Conservation (phyloP, 345 rosid genomes). For the Citrus hindsii region DNA sequence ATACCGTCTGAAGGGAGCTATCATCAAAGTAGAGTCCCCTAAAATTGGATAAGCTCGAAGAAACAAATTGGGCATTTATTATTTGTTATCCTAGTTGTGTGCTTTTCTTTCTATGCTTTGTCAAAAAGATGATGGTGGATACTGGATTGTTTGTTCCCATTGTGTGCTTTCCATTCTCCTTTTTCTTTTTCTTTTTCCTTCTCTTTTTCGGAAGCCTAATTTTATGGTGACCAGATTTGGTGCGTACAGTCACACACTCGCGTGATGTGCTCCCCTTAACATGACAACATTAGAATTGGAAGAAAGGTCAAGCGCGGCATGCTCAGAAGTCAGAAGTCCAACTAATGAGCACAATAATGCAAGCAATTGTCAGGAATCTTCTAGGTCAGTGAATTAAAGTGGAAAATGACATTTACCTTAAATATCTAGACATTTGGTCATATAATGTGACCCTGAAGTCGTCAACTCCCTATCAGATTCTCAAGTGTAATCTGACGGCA, state of each 20-base stretch:
- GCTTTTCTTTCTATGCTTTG: not conserved
- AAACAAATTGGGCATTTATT: not conserved
- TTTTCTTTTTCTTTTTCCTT: too few relatives aligned
- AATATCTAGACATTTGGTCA: not conserved
- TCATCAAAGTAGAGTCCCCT: not conserved
- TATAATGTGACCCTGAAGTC: too few relatives aligned
- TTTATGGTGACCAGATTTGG: too few relatives aligned
- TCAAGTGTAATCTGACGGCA: not conserved
- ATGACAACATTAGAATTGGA: not conserved
- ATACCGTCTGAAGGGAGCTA: not conserved
- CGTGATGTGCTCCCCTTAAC: too few relatives aligned
- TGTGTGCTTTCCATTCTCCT: not conserved
- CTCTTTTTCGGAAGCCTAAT: not conserved
- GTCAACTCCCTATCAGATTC: too few relatives aligned
- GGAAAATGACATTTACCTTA: not conserved
- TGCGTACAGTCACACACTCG: too few relatives aligned
- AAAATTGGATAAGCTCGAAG: not conserved
- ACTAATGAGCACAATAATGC: not conserved
- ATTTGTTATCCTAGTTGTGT: not conserved
- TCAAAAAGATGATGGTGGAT: not conserved
- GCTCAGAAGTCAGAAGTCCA: not conserved
- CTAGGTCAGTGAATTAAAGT: not conserved
- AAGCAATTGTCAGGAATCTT: not conserved
- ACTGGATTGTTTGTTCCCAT: not conserved
- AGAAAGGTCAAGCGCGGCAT: not conserved